Evolutionary conservation across 352 stramenopile genomes (phyloP), one percentile per base, ranked within the genome.

Genomic region (Globisporangium polare): DNA sequence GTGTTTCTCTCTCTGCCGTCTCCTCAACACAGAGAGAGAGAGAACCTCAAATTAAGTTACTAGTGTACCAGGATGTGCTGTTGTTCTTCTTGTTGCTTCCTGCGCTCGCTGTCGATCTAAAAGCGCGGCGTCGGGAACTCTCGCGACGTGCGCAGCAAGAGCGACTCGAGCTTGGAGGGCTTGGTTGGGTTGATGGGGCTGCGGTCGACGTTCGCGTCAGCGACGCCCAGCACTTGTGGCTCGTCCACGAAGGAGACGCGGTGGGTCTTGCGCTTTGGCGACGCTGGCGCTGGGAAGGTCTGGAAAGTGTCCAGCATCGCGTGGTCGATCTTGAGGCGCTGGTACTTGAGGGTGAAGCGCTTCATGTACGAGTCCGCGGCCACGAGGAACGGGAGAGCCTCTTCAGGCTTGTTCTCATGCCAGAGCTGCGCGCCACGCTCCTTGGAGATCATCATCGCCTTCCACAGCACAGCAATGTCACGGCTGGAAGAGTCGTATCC

Each of bases 361-460:
- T 91, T 91, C 85, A 94, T 92, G 80, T 94, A 94, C 46, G 84
- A 91, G 56, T 94, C 85, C 15, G 85, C 84, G 6, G 83, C 81
- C 9, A 92, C 73, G 22, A 94, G 71, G 66, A 94, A 89, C 0
- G 83, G 77, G 26, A 94, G 67, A 20, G 85, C 85, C 65, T 92
- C 80, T 55, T 94, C 85, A 13, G 75, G 82, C 63, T 92, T 91
- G 77, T 91, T 91, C 45, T 92, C 85, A 68, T 94, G 85, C 85
- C 85, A 94, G 9, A 94, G 69, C 63, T 92, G 83, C 3, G 85
- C 85, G 35, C 85, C 85, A 39, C 84, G 85, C 51, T 92, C 83
- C 12, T 78, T 78, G 10, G 85, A 83, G 55, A 94, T 78, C 35
- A 77, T 77, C 82, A 92, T 94, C 60, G 85, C 85, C 52, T 90